A percentile compares a stretch with the other conserved stretches of the same genome.
These are phyloP conservation scores for Aureobasidium pullulans DNA, from an alignment of 2,329 filamentous ascomycete species.

Conservation along the genomic window DNA sequence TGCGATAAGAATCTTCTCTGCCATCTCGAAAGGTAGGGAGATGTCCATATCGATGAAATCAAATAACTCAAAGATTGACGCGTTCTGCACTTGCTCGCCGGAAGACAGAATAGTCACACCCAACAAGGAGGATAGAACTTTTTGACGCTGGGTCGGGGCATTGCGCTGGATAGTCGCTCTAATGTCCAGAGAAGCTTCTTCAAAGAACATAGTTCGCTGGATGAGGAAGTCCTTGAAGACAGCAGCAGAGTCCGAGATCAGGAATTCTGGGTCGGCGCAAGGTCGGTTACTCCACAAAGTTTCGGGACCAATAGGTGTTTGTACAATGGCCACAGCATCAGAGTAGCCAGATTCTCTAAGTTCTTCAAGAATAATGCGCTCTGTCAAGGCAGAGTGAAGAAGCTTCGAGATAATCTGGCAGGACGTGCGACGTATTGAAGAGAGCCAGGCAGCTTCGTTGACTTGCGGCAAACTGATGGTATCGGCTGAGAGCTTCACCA, in stretches of 20 bases:
- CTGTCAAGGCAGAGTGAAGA: conserved; percentile 76
- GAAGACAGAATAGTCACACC: conserved; percentile 64
- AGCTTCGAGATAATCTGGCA: conserved; percentile 64
- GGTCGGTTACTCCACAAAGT: conserved; percentile 67
- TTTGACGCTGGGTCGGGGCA: conserved; percentile 47
- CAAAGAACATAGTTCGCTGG: conserved; percentile 67
- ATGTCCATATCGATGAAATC: conserved; percentile 73
- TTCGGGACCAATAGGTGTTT: conserved; percentile 61
- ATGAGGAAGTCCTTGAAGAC: conserved; percentile 72
- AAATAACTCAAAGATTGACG: conserved; percentile 83
- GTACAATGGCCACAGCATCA: conserved; percentile 66
- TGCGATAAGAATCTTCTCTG: conserved; percentile 52
- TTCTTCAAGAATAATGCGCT: conserved; percentile 66
- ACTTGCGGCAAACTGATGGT: conserved; percentile 59
- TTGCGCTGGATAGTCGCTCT: conserved; percentile 65
- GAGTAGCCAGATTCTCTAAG: conserved; percentile 68
- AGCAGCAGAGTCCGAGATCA: conserved; percentile 58
- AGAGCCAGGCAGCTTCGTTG: conserved; percentile 58
- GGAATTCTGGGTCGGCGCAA: conserved; percentile 57
- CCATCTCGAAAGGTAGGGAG: conserved; percentile 36
- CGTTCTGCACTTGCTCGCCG: conserved; percentile 58
- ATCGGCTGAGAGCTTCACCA: conserved; percentile 64
- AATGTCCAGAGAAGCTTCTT: conserved; percentile 81
- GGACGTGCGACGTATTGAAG: conserved; percentile 15
- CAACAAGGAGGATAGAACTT: conserved; percentile 57